Evolutionary conservation across 441 rosid genomes (phyloP).

Genomic region (Viola pubescens): DNA sequence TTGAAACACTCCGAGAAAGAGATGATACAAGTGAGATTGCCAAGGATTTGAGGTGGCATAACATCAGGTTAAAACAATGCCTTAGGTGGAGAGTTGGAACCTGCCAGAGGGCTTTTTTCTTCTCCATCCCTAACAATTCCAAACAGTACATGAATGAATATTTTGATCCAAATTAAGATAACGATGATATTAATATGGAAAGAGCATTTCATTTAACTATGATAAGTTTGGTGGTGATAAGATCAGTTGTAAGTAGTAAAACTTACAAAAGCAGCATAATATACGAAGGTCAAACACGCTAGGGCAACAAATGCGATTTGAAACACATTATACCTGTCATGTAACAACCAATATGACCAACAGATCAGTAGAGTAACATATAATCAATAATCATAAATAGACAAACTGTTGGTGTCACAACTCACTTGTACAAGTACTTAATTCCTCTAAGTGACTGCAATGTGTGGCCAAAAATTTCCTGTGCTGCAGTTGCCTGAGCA

Average conservation of each 20-base stretch:
- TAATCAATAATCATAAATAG: not conserved
- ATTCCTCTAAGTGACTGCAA: constrained; percentile 95
- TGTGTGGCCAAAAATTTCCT: constrained; percentile 97
- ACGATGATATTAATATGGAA: constrained; percentile 7
- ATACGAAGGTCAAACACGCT: constrained; percentile 85
- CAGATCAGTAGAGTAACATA: constrained; percentile 10
- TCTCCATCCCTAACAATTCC: constrained; percentile 74
- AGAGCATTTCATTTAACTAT: not conserved
- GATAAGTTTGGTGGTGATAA: not conserved
- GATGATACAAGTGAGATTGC: constrained; percentile 14
- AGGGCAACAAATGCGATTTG: constrained; percentile 77
- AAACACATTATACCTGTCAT: constrained; percentile 87
- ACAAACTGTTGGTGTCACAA: constrained; percentile 1
- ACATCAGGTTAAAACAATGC: constrained; percentile 14
- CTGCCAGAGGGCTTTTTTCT: constrained; percentile 72
- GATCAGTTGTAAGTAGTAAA: not conserved
- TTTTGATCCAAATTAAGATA: not conserved
- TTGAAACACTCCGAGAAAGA: constrained; percentile 15
- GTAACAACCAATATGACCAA: constrained; percentile 12
- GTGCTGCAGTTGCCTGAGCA: constrained; percentile 99
- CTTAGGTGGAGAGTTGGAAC: constrained; percentile 73
- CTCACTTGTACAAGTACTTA: constrained; percentile 92
- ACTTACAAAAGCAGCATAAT: constrained; percentile 84
- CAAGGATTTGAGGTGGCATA: constrained; percentile 11
- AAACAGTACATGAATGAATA: not conserved